Conservation (phyloP, 768 basidiomycete species). For the Tephrocybe sp. region DNA sequence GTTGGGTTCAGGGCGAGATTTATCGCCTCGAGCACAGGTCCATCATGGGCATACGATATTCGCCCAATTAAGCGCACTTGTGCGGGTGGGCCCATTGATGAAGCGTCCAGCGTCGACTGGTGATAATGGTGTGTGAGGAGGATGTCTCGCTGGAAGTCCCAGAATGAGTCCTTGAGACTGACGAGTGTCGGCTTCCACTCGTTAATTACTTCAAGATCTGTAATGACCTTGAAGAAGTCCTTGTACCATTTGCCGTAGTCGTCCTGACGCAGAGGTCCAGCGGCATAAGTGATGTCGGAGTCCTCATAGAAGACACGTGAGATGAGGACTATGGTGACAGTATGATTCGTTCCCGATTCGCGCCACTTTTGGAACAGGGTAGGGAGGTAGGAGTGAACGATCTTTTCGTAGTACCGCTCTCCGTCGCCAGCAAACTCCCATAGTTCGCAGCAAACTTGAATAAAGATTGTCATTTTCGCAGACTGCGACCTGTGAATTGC, state of each 20-base stretch:
- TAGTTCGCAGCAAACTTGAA: conserved; percentile 93
- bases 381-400: conserved; percentile 96
- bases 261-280: conserved; percentile 75
- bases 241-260: conserved; percentile 84
- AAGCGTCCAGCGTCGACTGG: conserved; percentile 54
- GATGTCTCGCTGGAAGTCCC: conserved; percentile 90
- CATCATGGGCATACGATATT: conserved; percentile 87
- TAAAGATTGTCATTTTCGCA: conserved; percentile 90
- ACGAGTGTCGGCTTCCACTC: conserved; percentile 90
- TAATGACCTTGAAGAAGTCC: conserved; percentile 95
- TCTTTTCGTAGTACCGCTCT: conserved; percentile 94
- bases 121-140: conserved; percentile 89
- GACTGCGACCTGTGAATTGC: conserved; percentile 88
- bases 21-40: conserved; percentile 92
- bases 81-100: conserved; percentile 41
- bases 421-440: conserved; percentile 98
- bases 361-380: conserved; percentile 85
- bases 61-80: conserved; percentile 74
- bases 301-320: conserved; percentile 89
- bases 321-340: conserved; percentile 91
- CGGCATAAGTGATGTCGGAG: conserved; percentile 77
- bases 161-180: conserved; percentile 84
- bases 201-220: conserved; percentile 83
- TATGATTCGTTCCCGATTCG: conserved; percentile 85
- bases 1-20: conserved; percentile 91